These are phyloP conservation scores for Colletotrichum trifolii DNA, from an alignment of 2,329 filamentous ascomycete species.

Conservation along the genomic window DNA sequence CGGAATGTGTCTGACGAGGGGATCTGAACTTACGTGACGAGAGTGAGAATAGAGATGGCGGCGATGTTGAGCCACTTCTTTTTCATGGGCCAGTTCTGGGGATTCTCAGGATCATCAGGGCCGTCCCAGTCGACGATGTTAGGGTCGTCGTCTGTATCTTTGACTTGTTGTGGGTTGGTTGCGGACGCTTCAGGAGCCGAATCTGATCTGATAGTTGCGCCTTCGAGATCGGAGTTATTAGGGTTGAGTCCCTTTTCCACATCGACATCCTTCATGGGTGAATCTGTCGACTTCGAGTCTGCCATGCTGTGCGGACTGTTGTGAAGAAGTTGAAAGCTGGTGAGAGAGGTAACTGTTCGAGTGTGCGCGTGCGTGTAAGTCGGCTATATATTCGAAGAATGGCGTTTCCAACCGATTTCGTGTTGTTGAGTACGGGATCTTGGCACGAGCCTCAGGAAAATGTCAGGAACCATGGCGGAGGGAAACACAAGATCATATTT, in stretches of 20 bases:
- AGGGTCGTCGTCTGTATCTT: constrained; percentile 22
- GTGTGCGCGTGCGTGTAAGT: neutral
- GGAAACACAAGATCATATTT: constrained; percentile 18
- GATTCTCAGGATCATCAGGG: constrained; percentile 70
- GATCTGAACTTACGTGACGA: constrained; percentile 36
- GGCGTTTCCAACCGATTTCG: neutral
- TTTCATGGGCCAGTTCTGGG: constrained; percentile 73
- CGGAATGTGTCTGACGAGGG: neutral
- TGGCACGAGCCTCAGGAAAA: constrained; percentile 13
- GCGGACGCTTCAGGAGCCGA: constrained; percentile 1
- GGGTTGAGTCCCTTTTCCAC: constrained; percentile 19
- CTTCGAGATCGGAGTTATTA: constrained; percentile 22
- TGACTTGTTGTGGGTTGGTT: neutral
- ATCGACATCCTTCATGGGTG: constrained; percentile 15
- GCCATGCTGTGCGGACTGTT: constrained; percentile 9
- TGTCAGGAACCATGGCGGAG: neutral
- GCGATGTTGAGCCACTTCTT: constrained; percentile 50
- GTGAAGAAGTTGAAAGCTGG: neutral
- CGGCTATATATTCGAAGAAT: neutral
- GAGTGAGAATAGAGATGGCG: constrained; percentile 42
- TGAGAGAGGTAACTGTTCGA: neutral
- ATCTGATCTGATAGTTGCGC: constrained; percentile 28
- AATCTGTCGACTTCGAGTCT: constrained; percentile 11
- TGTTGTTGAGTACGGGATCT: neutral
- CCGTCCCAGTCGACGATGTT: constrained; percentile 68